Evolutionary conservation across 2,329 filamentous ascomycete genomes (phyloP), one percentile per base, ranked within the genome.

Genomic region (Colletotrichum brevisporum): DNA sequence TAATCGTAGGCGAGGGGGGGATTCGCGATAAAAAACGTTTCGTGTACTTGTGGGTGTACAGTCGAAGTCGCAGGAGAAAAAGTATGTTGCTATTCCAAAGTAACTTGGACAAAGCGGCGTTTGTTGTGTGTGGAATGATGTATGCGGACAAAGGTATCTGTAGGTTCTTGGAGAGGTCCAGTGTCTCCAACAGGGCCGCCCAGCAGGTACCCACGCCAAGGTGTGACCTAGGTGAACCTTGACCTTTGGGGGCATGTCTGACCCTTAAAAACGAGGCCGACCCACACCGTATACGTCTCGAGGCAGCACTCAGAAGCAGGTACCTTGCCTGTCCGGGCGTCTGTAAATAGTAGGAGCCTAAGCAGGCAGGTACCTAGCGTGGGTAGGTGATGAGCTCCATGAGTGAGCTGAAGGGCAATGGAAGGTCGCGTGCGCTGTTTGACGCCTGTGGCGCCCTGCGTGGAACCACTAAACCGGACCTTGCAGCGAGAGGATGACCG

Each of bases 401-500:
- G 21, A 24, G 21, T 24, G 21, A 24, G 21, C 21, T 24, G 21
- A 24, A 24, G 21, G 21, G 48, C 36, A 9, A 18, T n/a, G 56
- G 16, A 12, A 31, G 45, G 50, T 62, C 58, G 50, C 54, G 58
- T 54, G 50, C 58, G 58, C 50, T 53, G 59, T 45, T 62, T 54
- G 59, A 62, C 50, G 59, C 59, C 50, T 54, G 59, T 62, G 59
- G 50, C 59, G 59, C 50, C 31, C 27, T 62, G 59, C 59, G 36
- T 62, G 59, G 59, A 62, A 62, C 58, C 21, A 52, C 50, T 62
- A 53, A 53, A 48, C n/a, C 47, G 50, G 59, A 48, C 59, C 59
- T 36, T 62, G 59, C 50, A 18, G 50, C 59, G 53, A 47, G 57
- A n/a, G 51, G 4, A 62, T 62, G 59, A 62, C 50, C 59, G 59